Percentiles rank a stretch among this genome's conserved stretches.
Evolutionary conservation across 2,329 filamentous ascomycete genomes (phyloP).

Genomic region (Huntiella decipiens): DNA sequence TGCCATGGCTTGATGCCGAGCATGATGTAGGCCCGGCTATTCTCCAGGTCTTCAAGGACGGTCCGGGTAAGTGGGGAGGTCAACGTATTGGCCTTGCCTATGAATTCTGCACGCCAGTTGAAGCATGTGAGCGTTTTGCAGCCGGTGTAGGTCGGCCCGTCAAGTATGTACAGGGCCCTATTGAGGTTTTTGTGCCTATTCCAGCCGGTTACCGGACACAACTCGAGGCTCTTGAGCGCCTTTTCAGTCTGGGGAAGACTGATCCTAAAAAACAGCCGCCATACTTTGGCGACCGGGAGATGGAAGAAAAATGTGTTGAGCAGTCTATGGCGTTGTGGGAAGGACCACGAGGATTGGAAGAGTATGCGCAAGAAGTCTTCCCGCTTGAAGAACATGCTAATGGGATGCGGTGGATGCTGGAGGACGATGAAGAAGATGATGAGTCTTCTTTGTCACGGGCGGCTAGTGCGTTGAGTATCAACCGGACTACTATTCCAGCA

Average conservation of each 20-base stretch:
- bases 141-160: conserved; percentile 62
- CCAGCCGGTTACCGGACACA: conserved; percentile 79
- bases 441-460: conserved; percentile 16
- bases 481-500: conserved; percentile 5
- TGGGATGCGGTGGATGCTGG: conserved; percentile 78
- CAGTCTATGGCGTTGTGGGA: conserved; percentile 77
- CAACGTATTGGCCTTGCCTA: conserved; percentile 72
- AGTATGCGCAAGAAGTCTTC: conserved; percentile 89
- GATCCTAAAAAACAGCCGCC: conserved; percentile 39
- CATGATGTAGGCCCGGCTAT: conserved; percentile 88
- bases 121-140: conserved; percentile 67
- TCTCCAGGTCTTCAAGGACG: conserved; percentile 89
- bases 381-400: conserved; percentile 89
- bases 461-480: conserved; percentile 6
- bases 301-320: conserved; percentile 47
- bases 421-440: conserved; percentile 21
- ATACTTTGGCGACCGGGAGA: conserved; percentile 38
- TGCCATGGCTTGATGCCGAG: conserved; percentile 92
- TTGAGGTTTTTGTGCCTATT: conserved; percentile 71
- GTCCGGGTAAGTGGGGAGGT: conserved; percentile 63
- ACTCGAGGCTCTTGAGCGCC: conserved; percentile 47
- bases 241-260: conserved; percentile 33
- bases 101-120: conserved; percentile 64
- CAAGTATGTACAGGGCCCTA: conserved; percentile 56
- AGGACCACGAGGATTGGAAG: conserved; percentile 73